These are phyloP conservation scores for Penicillium sp. DNA, from an alignment of 2,329 filamentous ascomycete species.

Conservation along the genomic window DNA sequence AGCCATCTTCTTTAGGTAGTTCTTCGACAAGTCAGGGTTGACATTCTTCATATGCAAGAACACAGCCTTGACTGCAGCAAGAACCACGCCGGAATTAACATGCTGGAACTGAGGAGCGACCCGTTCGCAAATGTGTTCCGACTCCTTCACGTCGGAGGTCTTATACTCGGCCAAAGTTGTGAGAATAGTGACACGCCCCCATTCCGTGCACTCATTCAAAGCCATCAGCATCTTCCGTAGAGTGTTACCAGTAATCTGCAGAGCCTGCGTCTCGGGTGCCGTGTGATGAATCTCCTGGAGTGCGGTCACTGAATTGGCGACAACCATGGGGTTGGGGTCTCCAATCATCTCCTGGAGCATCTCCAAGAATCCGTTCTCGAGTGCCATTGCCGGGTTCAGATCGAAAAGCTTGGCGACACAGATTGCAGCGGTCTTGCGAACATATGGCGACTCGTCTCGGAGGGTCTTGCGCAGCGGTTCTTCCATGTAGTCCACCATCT, in stretches of 20 bases:
- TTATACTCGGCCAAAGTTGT: conserved; percentile 86
- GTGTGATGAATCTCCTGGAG: conserved; percentile 87
- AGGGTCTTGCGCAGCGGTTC: conserved; percentile 94
- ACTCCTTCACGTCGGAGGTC: conserved; percentile 84
- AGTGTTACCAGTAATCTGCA: conserved; percentile 75
- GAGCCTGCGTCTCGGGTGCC: conserved; percentile 82
- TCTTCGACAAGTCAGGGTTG: conserved; percentile 71
- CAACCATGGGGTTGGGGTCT: conserved; percentile 98
- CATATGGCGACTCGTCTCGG: conserved; percentile 95
- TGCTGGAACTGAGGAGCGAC: conserved; percentile 97
- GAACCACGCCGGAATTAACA: conserved; percentile 92
- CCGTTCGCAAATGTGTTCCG: conserved; percentile 96
- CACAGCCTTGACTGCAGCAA: conserved; percentile 96
- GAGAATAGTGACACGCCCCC: conserved; percentile 92
- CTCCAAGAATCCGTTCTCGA: conserved; percentile 96
- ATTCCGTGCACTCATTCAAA: conserved; percentile 96
- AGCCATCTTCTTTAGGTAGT: conserved; percentile 98
- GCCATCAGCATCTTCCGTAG: conserved; percentile 96
- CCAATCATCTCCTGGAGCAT: conserved; percentile 92
- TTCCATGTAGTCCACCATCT: conserved; percentile 99
- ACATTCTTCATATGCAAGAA: conserved; percentile 93
- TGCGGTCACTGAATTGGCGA: conserved; percentile 94
- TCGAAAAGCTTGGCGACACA: conserved; percentile 98
- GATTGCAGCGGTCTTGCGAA: conserved; percentile 95
- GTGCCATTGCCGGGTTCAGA: conserved; percentile 83